phyloP scores from a whole-genome alignment of 345 rosid genomes.

The Physaria fendleri region DNA sequence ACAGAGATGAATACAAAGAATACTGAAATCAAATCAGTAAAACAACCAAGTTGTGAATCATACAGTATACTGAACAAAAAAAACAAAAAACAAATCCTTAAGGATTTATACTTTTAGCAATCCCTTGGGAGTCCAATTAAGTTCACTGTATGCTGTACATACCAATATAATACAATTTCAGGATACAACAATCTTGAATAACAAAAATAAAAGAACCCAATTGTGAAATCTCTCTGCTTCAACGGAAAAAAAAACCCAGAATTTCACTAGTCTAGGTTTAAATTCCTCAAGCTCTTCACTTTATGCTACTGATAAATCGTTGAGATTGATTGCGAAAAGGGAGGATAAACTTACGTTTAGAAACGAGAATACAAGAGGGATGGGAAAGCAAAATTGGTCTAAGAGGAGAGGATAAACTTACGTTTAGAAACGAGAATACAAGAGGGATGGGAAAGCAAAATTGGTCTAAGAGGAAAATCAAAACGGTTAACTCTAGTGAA shows the following conservation, averaged over 20 bases:
- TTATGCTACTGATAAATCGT: background rate
- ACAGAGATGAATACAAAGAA: background rate
- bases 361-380: background rate
- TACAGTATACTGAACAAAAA: background rate
- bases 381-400: conserved; percentile 17
- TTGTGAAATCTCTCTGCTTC: background rate
- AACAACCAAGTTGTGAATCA: background rate
- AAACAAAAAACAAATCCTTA: no score
- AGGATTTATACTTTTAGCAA: background rate
- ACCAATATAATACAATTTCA: background rate
- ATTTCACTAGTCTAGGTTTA: no score
- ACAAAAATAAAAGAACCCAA: background rate
- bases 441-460: conserved; percentile 12
- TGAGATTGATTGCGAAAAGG: background rate
- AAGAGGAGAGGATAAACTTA: background rate
- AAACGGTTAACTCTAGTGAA: conserved; percentile 12
- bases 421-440: conserved; percentile 1
- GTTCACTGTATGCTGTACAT: background rate
- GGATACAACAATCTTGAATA: no score
- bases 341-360: conserved; percentile 10
- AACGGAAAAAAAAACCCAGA: conserved; percentile 9
- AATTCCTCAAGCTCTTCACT: background rate
- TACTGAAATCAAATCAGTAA: background rate
- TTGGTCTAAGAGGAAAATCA: conserved; percentile 16
- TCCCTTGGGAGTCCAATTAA: background rate